Evolutionary conservation across 768 basidiomycete genomes (phyloP), one percentile per base, ranked within the genome.

Genomic region (Dioszegia hungarica): DNA sequence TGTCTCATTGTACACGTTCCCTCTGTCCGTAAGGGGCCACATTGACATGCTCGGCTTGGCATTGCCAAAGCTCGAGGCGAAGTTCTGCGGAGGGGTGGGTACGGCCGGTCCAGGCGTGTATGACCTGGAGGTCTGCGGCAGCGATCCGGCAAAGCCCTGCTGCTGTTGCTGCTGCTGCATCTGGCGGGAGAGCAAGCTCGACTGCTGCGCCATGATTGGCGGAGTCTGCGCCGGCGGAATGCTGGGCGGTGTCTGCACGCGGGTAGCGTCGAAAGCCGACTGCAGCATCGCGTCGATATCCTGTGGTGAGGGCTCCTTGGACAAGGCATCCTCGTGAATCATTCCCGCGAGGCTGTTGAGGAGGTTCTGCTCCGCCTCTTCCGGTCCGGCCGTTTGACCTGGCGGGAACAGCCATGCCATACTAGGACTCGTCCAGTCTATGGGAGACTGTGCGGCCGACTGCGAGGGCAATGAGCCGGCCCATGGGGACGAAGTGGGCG

Each of bases 401-500:
- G 5, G 15, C 8, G 34, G 36, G 15, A 51, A 38, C 19, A 51
- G 34, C 49, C 49, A 51, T 33, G 49, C 28, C 49, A 51, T 51
- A 15, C 6, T 10, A 15, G 43, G 43, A 44, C 51, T 54, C 15
- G 17, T 27, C 61, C 61, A 62, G 36, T 61, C 62, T 11, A 63
- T 52, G 5, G 56, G 48, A n/a, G 40, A 44, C 25, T 20, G 49
- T 5, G 36, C 49, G 22, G 36, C 49, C 10, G 49, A 51, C 34
- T 51, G 49, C 27, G 22, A 15, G 8, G 51, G 37, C 25, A 29
- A 52, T 33, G 37, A 28, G 12, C 28, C 19, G 9, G 14, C 24
- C 71, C 71, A 73, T 1, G 62, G 56, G 3, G 68, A 59, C 15
- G 68, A 59, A 20, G 71, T 64, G 9, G 66, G 61, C 11, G 69